phyloP scores from a whole-genome alignment of 257 asterid genomes.

The Mitragyna speciosa region DNA sequence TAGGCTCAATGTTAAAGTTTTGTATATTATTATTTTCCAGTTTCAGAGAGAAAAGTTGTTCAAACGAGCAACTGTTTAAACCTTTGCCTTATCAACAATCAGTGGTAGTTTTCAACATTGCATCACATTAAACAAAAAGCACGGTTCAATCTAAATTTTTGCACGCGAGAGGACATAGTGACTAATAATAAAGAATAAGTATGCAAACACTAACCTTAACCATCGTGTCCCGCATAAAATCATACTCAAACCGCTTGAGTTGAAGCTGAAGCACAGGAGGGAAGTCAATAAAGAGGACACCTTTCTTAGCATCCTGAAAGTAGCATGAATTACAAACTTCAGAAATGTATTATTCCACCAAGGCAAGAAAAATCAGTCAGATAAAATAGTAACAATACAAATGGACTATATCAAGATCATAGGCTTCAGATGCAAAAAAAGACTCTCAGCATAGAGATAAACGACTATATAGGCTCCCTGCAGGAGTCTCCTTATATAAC shows the following conservation, averaged over 20 bases:
- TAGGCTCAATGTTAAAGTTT: neutral
- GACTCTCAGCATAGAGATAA: neutral
- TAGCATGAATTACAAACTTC: neutral
- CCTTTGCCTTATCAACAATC: neutral
- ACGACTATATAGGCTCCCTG: neutral
- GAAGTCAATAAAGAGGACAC: slow-evolving; percentile 89
- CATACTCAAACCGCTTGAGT: slow-evolving; percentile 96
- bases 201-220: slow-evolving; percentile 68
- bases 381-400: neutral
- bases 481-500: neutral
- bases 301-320: slow-evolving; percentile 94
- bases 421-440: neutral
- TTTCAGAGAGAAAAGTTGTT: neutral
- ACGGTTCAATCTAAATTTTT: neutral
- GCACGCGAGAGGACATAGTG: too few relatives aligned
- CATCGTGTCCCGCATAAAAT: slow-evolving; percentile 93
- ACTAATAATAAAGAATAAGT: neutral
- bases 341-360: neutral
- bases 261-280: slow-evolving; percentile 99
- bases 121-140: neutral
- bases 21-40: neutral
- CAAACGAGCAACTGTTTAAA: neutral
- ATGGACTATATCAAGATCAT: neutral
- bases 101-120: neutral
- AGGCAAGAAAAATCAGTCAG: neutral